phyloP scores from a whole-genome alignment of 2,329 filamentous ascomycete species.

The Thelonectria blattea region DNA sequence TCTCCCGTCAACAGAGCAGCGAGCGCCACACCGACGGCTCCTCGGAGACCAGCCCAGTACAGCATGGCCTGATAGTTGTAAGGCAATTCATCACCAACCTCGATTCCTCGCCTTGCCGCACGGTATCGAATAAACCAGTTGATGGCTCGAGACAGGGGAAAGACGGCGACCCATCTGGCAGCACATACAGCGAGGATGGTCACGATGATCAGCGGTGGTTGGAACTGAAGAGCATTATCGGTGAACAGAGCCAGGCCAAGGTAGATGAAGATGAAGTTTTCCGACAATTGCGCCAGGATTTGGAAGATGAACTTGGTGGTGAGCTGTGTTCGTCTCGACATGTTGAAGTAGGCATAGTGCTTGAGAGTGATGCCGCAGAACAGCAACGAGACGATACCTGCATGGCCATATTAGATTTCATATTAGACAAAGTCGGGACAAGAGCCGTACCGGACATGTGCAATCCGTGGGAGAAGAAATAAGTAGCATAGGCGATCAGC shows the following conservation, averaged over 20 bases:
- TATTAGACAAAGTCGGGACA: not conserved
- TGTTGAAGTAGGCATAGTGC: conserved; percentile 99
- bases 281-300: conserved; percentile 89
- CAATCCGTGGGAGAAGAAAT: conserved; percentile 96
- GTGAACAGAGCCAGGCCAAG: conserved; percentile 94
- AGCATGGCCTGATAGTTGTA: conserved; percentile 99
- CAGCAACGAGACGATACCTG: conserved; percentile 92
- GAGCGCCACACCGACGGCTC: conserved; percentile 92
- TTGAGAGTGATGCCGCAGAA: conserved; percentile 99
- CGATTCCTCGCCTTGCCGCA: conserved; percentile 73
- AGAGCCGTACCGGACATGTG: conserved; percentile 83
- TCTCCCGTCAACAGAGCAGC: conserved; percentile 85
- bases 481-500: conserved; percentile 92
- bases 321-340: conserved; percentile 95
- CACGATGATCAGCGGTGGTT: conserved; percentile 93
- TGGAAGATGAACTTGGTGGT: conserved; percentile 98
- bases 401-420: conserved; percentile 17
- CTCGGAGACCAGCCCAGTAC: conserved; percentile 97
- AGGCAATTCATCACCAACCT: conserved; percentile 85
- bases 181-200: conserved; percentile 90
- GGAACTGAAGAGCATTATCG: conserved; percentile 85
- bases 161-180: conserved; percentile 92
- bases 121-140: conserved; percentile 93
- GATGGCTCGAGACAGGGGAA: conserved; percentile 86
- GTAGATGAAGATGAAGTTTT: conserved; percentile 99